Conservation (phyloP, 1,284 basidiomycete species). For the Marasmius oreades region DNA sequence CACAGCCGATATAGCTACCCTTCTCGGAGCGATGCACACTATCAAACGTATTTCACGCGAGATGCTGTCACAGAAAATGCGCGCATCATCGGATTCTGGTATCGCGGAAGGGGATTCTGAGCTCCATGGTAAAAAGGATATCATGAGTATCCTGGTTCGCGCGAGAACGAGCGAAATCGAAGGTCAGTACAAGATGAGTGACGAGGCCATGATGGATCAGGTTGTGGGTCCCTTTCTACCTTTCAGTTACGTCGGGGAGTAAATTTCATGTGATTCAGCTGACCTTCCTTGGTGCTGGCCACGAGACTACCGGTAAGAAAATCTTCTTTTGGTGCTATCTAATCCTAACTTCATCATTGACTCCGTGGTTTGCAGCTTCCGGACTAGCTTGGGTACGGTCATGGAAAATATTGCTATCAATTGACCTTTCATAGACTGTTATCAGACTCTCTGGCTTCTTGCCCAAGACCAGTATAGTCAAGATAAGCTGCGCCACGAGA, state of each 20-base stretch:
- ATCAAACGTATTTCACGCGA: slow-evolving; percentile 36
- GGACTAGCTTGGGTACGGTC: slow-evolving; percentile 21
- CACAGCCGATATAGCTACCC: slow-evolving; percentile 17
- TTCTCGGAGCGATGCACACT: slow-evolving; percentile 37
- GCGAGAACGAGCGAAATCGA: slow-evolving; percentile 27
- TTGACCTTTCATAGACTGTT: background rate
- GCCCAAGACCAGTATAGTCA: slow-evolving; percentile 34
- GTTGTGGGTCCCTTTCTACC: slow-evolving; percentile 30
- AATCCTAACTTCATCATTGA: no score
- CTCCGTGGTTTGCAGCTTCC: slow-evolving; percentile 25
- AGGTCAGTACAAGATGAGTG: slow-evolving; percentile 31
- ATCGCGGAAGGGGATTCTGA: slow-evolving; percentile 31
- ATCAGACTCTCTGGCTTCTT: slow-evolving; percentile 31
- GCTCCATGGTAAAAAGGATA: slow-evolving; percentile 36
- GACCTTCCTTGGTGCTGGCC: slow-evolving; percentile 48
- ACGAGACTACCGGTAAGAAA: slow-evolving; percentile 38
- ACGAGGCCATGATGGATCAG: slow-evolving; percentile 47
- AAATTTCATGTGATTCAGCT: slow-evolving; percentile 24
- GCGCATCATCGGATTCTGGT: slow-evolving; percentile 24
- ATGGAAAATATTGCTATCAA: background rate
- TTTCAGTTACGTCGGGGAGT: background rate
- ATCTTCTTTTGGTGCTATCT: background rate
- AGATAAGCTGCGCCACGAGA: slow-evolving; percentile 38
- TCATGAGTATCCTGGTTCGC: slow-evolving; percentile 46
- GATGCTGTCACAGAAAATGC: slow-evolving; percentile 39